phyloP scores from a whole-genome alignment of 768 basidiomycete genomes.

The Rhodosporidiobolus sp. region DNA sequence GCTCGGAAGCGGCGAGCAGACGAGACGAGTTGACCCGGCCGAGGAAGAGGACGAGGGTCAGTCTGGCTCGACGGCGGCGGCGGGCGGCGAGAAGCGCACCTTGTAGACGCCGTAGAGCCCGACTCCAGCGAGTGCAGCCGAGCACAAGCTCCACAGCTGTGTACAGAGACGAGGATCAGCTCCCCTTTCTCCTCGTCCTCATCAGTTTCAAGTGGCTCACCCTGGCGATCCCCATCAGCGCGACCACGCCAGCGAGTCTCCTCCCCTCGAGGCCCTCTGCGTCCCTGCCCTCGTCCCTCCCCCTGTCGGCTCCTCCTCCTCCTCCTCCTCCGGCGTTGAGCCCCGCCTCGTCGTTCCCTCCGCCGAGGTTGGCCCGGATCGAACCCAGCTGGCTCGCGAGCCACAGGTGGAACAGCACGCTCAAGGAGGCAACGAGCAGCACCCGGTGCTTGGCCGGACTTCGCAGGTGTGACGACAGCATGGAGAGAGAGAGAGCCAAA shows the following conservation, averaged over 20 bases:
- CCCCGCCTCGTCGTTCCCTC: background rate
- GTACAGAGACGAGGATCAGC: background rate
- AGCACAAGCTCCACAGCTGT: conserved; percentile 27
- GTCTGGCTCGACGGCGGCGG: background rate
- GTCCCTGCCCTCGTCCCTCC: conserved; percentile 7
- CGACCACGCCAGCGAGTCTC: conserved; percentile 8
- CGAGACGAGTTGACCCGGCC: background rate
- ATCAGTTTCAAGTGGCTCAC: background rate
- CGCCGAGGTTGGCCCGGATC: background rate
- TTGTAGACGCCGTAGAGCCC: conserved; percentile 5
- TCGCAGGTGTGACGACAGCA: background rate
- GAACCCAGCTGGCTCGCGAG: background rate
- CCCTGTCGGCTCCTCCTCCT: background rate
- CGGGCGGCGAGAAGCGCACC: background rate
- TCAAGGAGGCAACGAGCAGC: background rate
- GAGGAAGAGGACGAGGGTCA: conserved; percentile 1
- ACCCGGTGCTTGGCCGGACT: background rate
- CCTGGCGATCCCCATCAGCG: conserved; percentile 14
- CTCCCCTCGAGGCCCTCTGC: background rate
- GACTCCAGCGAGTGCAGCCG: background rate
- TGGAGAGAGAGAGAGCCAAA: background rate
- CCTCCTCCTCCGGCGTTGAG: background rate
- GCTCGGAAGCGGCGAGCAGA: background rate
- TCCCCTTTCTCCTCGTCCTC: background rate
- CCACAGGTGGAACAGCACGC: conserved; percentile 7